Base-by-base conservation (phyloP, 495 filamentous ascomycete species). In the Tuber brumale region DNA sequence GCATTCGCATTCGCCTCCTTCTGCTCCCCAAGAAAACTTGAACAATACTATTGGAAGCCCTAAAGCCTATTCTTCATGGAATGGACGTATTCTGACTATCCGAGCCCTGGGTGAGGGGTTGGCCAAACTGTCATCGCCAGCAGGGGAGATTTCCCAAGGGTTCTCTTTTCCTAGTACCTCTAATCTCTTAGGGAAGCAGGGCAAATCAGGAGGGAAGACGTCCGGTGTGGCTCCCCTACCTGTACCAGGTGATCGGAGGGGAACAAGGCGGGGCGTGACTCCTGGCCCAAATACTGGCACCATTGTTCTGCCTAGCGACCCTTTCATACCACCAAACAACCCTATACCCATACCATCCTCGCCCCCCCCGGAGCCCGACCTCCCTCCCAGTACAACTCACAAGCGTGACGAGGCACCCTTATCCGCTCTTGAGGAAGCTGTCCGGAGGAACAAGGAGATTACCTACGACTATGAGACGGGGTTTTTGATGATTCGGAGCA, bases 1-100 rank as follows among this genome's bases (percentile, higher is more conserved):
- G 71, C 48, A 61, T 74, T n/a, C 61, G 45, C 37, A 76, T 48
- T 27, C 72, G 23, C 21, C 72, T 41, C n/a, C 70, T 70, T n/a
- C 75, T n/a, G 46, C 84, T 82, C 72, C 74, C 69, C 69, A 72
- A 57, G 51, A 83, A 76, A 19, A 74, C 76, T 46, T 69, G 72
- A 70, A 77, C 76, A 41, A 31, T 75, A 43, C 75, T 69, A n/a
- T 80, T 41, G 23, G 69, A 61, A 27, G 72, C 71, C 10, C 69
- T 43, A n/a, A 71, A 46, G 1, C 27, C 46, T 35, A 57, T 69
- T 44, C 70, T 75, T 19, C 46, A 48, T 14, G 72, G 46, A 18
- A 69, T 70, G 21, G 42, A 14, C 51, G 51, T 61, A 14, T 61
- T 27, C 51, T 61, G n/a, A 61, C n/a, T 27, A 61, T 61, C 27